Conservation (phyloP, 2,329 filamentous ascomycete genomes). For the Pseudocercospora cruenta region DNA sequence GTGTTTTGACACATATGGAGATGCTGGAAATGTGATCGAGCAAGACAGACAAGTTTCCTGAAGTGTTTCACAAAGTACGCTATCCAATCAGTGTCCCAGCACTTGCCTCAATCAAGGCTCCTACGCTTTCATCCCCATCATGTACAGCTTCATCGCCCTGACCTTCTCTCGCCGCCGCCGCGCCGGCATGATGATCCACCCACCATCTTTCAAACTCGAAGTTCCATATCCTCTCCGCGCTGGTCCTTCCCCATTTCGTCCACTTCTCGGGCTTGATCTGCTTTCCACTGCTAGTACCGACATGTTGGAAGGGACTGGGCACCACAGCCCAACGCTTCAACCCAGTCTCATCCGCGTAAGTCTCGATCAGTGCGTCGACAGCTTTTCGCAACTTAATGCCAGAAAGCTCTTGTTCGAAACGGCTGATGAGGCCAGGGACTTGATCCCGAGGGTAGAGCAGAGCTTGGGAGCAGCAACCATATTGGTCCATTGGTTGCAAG, state of each 20-base stretch:
- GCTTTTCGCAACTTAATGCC: constrained; percentile 29
- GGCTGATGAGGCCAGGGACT: constrained; percentile 35
- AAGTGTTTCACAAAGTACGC: too few species aligned
- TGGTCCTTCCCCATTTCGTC: constrained; percentile 37
- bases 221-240: constrained; percentile 45
- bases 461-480: constrained; percentile 51
- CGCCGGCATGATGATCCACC: neutral
- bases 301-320: constrained; percentile 50
- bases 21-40: too few species aligned
- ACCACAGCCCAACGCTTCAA: constrained; percentile 48
- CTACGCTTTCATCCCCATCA: neutral
- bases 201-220: constrained; percentile 42
- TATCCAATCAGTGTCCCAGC: neutral
- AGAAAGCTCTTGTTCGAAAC: constrained; percentile 30
- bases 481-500: constrained; percentile 46
- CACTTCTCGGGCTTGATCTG: constrained; percentile 27
- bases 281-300: constrained; percentile 48
- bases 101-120: neutral
- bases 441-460: constrained; percentile 47
- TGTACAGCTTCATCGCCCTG: too few species aligned
- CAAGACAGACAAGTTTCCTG: too few species aligned
- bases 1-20: too few species aligned
- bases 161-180: neutral
- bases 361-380: constrained; percentile 47
- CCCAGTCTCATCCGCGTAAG: constrained; percentile 45